phyloP scores from a whole-genome alignment of 306 rosid species.

The Cyclanthera cordifolia region DNA sequence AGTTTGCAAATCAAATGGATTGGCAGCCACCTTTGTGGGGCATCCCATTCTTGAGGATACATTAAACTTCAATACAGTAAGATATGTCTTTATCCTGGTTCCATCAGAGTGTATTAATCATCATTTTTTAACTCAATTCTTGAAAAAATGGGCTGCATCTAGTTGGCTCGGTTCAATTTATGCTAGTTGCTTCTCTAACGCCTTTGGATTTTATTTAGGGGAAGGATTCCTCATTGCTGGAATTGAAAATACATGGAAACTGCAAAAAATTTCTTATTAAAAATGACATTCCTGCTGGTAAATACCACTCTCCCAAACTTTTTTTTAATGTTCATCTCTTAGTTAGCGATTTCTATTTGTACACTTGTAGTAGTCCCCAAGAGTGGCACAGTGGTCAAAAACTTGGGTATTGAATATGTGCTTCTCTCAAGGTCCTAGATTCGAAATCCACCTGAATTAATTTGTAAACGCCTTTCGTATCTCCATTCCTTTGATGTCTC shows the following conservation, averaged over 20 bases:
- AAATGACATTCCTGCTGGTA: conserved; percentile 59
- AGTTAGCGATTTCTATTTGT: neutral
- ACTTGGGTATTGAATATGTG: no score
- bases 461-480: no score
- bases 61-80: conserved; percentile 44
- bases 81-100: conserved; percentile 4
- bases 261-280: conserved; percentile 40
- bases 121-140: neutral
- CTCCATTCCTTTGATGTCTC: no score
- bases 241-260: conserved; percentile 51
- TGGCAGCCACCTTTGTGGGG: conserved; percentile 79
- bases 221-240: conserved; percentile 28
- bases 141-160: neutral
- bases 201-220: conserved; percentile 27
- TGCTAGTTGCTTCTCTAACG: conserved; percentile 4
- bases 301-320: neutral
- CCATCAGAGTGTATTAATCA: neutral
- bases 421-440: no score
- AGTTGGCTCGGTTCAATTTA: conserved; percentile 10
- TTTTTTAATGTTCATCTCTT: neutral
- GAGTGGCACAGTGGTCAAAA: no score
- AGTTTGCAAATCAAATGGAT: conserved; percentile 65
- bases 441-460: no score
- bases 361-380: no score
- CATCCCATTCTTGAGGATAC: conserved; percentile 78